These are phyloP conservation scores for Penicillium sp. DNA, from an alignment of 2,329 filamentous ascomycete genomes.

Conservation along the genomic window DNA sequence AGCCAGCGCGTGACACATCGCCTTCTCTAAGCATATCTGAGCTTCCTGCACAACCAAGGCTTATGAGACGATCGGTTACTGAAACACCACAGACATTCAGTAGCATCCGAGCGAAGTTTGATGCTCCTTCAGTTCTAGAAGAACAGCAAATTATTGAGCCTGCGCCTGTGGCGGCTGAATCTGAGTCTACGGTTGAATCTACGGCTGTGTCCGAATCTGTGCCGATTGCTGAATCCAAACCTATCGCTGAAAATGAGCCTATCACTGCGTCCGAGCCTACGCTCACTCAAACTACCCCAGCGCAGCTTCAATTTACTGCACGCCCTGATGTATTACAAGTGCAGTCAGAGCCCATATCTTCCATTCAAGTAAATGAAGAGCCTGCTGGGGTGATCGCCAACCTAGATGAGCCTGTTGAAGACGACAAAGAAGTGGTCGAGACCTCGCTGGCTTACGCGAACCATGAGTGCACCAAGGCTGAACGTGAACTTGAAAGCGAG, in stretches of 20 bases:
- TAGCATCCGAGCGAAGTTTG: conserved; percentile 41
- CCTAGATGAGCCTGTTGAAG: background rate
- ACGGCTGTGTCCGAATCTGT: background rate
- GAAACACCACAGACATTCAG: conserved; percentile 37
- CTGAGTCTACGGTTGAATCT: background rate
- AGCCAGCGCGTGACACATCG: conserved; percentile 20
- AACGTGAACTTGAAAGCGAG: background rate
- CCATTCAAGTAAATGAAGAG: background rate
- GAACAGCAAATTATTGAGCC: background rate
- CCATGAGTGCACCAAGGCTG: background rate
- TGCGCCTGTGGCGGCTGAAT: background rate
- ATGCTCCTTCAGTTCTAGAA: conserved; percentile 25
- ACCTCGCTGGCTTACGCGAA: background rate
- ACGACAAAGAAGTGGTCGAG: background rate
- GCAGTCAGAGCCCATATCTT: background rate
- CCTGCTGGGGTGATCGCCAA: background rate
- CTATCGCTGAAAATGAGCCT: background rate
- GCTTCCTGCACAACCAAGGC: conserved; percentile 10
- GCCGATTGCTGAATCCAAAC: background rate
- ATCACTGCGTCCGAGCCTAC: background rate
- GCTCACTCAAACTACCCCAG: background rate
- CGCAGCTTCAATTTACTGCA: background rate
- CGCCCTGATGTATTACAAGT: background rate
- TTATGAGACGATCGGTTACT: conserved; percentile 24
- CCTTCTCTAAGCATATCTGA: conserved; percentile 5